Conservation (phyloP, 2,329 filamentous ascomycete genomes). For the Eutypella sp. region DNA sequence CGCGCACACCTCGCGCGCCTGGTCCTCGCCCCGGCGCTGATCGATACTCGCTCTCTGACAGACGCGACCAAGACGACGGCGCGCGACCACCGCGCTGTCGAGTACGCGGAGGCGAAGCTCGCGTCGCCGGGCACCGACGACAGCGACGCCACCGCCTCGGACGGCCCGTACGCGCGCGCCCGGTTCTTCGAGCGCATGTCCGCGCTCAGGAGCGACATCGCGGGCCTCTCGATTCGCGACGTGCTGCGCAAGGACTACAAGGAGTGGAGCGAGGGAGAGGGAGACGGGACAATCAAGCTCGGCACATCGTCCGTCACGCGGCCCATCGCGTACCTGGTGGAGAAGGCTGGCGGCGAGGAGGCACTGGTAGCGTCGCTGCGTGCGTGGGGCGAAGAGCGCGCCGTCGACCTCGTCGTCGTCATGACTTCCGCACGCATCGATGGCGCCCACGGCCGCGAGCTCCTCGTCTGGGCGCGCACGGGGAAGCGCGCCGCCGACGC, state of each 20-base stretch:
- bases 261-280: conserved; percentile 56
- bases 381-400: conserved; percentile 50
- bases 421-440: conserved; percentile 62
- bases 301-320: conserved; percentile 66
- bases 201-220: conserved; percentile 64
- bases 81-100: conserved; percentile 53
- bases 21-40: conserved; percentile 64
- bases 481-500: conserved; percentile 40
- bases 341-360: conserved; percentile 42
- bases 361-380: conserved; percentile 45
- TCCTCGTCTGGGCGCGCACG: conserved; percentile 61
- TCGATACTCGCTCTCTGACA: conserved; percentile 65
- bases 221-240: conserved; percentile 55
- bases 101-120: conserved; percentile 51
- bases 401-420: conserved; percentile 58
- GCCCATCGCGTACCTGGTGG: conserved; percentile 54
- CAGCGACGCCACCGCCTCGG: conserved; percentile 1
- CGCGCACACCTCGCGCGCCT: conserved; percentile 61
- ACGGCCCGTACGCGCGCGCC: conserved; percentile 43
- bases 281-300: conserved; percentile 39
- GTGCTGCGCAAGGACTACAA: conserved; percentile 82
- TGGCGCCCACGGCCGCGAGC: conserved; percentile 57
- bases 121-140: background rate
- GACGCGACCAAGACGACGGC: conserved; percentile 59
- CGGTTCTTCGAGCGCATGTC: conserved; percentile 56